Evolutionary conservation across 2,329 filamentous ascomycete species (phyloP), one percentile per base, ranked within the genome.

Genomic region (Ophiostoma populinum): DNA sequence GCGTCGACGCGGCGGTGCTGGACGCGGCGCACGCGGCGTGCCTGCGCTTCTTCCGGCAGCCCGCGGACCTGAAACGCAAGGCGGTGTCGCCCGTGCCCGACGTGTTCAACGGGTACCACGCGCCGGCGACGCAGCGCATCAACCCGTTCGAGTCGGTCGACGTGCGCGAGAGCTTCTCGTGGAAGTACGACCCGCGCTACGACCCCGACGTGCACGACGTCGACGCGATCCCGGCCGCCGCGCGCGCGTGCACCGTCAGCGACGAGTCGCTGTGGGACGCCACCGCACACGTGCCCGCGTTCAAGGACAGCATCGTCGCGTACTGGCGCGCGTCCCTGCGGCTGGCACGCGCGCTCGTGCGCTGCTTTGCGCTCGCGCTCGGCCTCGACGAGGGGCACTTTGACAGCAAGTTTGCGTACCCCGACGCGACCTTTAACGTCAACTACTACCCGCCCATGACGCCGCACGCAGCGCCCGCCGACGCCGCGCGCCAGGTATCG

Each of bases 41-140:
- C 67, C 67, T 42, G 43, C 48, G 3, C 49, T 67, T 5, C 42
- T 55, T 0, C 33, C 45, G 2, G 5, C 64, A 68, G 40, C 49
- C 61, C 0, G 40, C 47, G 1, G 45, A 45, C 1, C 46, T 64
- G n/a, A 59, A 59, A 0, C 51, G 63, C 13, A 48, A 56, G 15
- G 49, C 56, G 4, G 44, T 46, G 12, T 51, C 51, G 2, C 44
- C 42, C 8, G 63, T 68, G 19, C 72, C 65, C 1, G 65, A 67
- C 9, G 69, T 72, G 46, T 71, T 74, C 39, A 53, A 75, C 2
- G 70, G 70, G 1, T 75, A 73, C 45, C 67, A 62, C 40, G 58
- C 55, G 1, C 70, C 3, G 59, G 62, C 1, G 63, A 65, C 1
- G 49, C 53, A 38, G 45, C 50, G 19, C 68, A 75, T 69, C 38